A percentile compares a stretch with the other conserved stretches of the same genome.
These are phyloP conservation scores for Nicotiana benthamiana DNA, from an alignment of 257 asterid genomes.

Conservation along the genomic window DNA sequence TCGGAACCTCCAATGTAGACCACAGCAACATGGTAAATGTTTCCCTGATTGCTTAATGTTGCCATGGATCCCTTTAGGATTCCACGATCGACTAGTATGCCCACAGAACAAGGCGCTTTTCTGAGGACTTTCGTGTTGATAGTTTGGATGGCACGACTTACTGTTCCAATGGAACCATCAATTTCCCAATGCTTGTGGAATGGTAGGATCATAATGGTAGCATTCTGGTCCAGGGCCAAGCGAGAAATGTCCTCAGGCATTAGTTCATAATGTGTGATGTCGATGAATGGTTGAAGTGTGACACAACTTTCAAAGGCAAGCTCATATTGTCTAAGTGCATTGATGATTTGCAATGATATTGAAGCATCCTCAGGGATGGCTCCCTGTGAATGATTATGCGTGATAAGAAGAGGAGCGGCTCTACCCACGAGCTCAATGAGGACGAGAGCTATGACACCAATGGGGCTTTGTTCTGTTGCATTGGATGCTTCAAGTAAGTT, in stretches of 20 bases:
- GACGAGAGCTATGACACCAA: conserved; percentile 53
- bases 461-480: conserved; percentile 49
- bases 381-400: conserved; percentile 50
- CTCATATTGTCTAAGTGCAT: conserved; percentile 65
- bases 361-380: conserved; percentile 33
- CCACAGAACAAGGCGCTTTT: conserved; percentile 62
- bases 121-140: conserved; percentile 53
- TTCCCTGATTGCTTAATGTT: conserved; percentile 34
- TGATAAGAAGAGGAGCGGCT: conserved; percentile 61
- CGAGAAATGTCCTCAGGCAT: conserved; percentile 62
- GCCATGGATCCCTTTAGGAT: conserved; percentile 36
- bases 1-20: conserved; percentile 72
- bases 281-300: conserved; percentile 43
- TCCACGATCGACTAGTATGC: conserved; percentile 58
- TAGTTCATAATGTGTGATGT: conserved; percentile 38
- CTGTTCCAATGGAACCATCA: conserved; percentile 57
- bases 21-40: conserved; percentile 39
- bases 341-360: conserved; percentile 47
- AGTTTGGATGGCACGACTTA: conserved; percentile 35
- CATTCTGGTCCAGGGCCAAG: conserved; percentile 45
- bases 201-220: conserved; percentile 50
- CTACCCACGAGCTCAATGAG: conserved; percentile 64
- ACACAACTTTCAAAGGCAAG: conserved; percentile 44
- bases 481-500: conserved; percentile 64
- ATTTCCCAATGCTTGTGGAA: conserved; percentile 77